These are phyloP conservation scores for Quercus robur DNA, from an alignment of 306 rosid species.

Conservation along the genomic window DNA sequence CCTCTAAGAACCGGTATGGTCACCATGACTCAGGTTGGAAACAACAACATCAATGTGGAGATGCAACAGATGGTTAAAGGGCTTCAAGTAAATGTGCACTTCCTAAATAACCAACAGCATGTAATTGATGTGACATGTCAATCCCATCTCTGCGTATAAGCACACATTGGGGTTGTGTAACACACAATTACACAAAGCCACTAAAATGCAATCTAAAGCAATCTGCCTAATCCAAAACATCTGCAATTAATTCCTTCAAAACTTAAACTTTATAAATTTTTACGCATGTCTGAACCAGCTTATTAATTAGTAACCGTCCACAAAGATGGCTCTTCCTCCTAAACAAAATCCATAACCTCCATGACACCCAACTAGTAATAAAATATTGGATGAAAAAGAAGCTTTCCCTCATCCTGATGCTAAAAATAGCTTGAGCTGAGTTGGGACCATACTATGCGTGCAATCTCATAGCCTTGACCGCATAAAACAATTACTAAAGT, in stretches of 20 bases:
- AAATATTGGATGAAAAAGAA: constrained; percentile 24
- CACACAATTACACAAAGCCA: constrained; percentile 10
- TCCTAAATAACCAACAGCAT: neutral
- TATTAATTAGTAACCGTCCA: constrained; percentile 22
- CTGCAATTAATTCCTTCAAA: neutral
- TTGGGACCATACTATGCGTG: constrained; percentile 5
- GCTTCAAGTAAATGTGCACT: neutral
- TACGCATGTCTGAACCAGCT: neutral
- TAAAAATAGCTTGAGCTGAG: constrained; percentile 17
- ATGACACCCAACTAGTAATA: constrained; percentile 13
- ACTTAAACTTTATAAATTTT: neutral
- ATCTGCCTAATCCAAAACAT: neutral
- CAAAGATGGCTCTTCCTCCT: constrained; percentile 21
- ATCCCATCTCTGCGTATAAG: neutral
- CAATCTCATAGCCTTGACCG: constrained; percentile 3
- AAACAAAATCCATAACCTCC: constrained; percentile 31
- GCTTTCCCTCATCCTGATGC: constrained; percentile 32
- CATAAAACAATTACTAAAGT: constrained; percentile 18
- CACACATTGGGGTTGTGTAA: neutral
- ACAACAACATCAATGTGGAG: neutral
- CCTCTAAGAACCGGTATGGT: neutral
- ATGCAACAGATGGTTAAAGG: neutral
- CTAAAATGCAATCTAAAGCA: neutral
- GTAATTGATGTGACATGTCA: neutral
- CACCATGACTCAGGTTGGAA: neutral